Base-by-base conservation (phyloP, 1,284 basidiomycete species). In the Butyriboletus appendiculatus region DNA sequence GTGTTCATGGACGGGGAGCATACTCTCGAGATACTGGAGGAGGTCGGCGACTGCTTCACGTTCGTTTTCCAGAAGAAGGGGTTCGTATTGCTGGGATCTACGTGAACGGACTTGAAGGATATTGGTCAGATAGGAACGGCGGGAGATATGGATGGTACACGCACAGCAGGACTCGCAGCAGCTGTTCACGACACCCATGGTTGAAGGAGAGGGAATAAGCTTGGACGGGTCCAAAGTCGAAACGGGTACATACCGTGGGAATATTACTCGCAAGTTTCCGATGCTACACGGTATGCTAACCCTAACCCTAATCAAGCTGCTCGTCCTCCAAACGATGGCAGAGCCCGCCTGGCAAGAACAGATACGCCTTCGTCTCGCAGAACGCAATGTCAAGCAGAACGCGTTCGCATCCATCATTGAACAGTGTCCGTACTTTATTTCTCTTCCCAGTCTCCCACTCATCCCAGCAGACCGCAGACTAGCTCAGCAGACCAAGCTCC, bases 1-100 rank as follows among this genome's bases (percentile, higher is more conserved):
- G 53, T 26, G 49, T 32, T 12, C 50, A 45, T 33, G 34, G 28
- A 53, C 45, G 41, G 16, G 47, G 52, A 20, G 40, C 54, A 76
- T 72, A 98, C 96, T 98, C 78, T 99, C 96, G 57, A 99, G 87
- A 71, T 94, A 98, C 73, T 98, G 96, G 8, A 99, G 82, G 52
- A 99, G 79, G 75, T 99, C 97, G 34, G 97, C 97, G 26, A 99
- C 96, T 7, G 96, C 97, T 76, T 99, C 96, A 62, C 97, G 85
- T 79, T 99, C 96, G 69, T 96, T 98, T 81, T 99, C 97, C 52
- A 98, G 80, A 52, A 99, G 79, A 53, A 99, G 76, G 37, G 97
- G 96, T 74, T 99, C 96, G 69, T 95, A 95, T 55, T 86, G 81
- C 75, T 94, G 88, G 61, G 89, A 88, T 78, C 81, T 85, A 70